These are phyloP conservation scores for Backusella tarrabulga DNA, from an alignment of 192 early-diverging fungal genomes.

Conservation along the genomic window DNA sequence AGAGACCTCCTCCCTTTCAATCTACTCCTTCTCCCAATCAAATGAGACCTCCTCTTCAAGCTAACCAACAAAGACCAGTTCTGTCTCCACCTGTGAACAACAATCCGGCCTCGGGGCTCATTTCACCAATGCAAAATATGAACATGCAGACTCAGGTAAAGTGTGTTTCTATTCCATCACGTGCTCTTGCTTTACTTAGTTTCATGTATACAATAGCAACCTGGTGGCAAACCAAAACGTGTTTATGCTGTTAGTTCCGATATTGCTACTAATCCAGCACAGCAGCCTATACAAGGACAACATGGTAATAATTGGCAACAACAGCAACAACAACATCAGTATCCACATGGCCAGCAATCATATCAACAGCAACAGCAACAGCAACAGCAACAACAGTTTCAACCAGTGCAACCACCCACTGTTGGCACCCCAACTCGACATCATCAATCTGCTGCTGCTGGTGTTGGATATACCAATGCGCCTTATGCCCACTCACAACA, in stretches of 20 bases:
- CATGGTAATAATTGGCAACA: not conserved
- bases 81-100: not conserved
- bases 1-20: not conserved
- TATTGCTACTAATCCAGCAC: constrained; percentile 23
- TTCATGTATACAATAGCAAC: not conserved
- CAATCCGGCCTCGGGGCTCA: not conserved
- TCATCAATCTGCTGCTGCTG: constrained; percentile 12
- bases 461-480: constrained; percentile 10
- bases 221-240: constrained; percentile 13
- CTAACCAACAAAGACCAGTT: not conserved
- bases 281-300: constrained; percentile 16
- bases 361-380: not conserved
- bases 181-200: not conserved
- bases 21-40: not conserved
- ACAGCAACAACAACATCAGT: not conserved
- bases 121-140: constrained; percentile 33
- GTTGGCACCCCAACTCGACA: constrained; percentile 27
- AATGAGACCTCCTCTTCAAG: not conserved
- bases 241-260: constrained; percentile 32
- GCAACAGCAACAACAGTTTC: not conserved
- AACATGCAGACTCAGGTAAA: constrained; percentile 3
- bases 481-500: constrained; percentile 22
- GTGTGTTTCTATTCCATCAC: not conserved
- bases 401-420: constrained; percentile 31
- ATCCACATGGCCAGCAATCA: not conserved